Evolutionary conservation across 2,329 filamentous ascomycete genomes (phyloP), one percentile per base, ranked within the genome.

Genomic region (Nothophaeocryptopus gaeumannii): DNA sequence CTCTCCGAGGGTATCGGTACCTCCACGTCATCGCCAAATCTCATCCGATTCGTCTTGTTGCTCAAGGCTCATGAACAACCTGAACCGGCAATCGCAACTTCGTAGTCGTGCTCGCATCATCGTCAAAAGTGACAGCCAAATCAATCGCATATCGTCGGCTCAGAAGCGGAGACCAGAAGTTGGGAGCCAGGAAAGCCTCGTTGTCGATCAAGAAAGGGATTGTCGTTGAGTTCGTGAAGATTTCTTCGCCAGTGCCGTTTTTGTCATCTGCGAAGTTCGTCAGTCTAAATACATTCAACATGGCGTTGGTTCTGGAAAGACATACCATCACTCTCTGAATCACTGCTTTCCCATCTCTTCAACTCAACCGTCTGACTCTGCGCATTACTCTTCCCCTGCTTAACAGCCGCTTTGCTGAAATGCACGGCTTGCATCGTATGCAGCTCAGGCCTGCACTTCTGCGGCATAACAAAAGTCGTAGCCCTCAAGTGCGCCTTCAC

Each of bases 321-420:
- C 44, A 10, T 36, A 54, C 51, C 51, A 45, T 55, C 53, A 33
- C 38, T 47, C 15, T 52, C 49, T 10, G 49, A 55, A 2, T 51
- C 49, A 35, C 38, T 45, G 9, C 32, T 29, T 4, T 50, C 45
- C 53, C 53, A 55, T 11, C 41, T 39, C 8, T 37, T 11, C 9
- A 52, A 43, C 5, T 20, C n/a, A 13, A 43, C 37, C 20, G 41
- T 35, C n/a, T 44, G 39, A 1, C 29, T n/a, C 14, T 51, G 52
- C 5, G 14, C 16, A 13, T 45, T 34, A 13, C 39, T 39, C 35
- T 42, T 47, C 11, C 41, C 38, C 30, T 49, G 37, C 11, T 47
- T 51, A 26, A 55, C 11, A 5, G 45, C 14, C 5, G 48, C 48
- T 12, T 44, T 38, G 10, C 38, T 48, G 32, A 32, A 14, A 10